A percentile compares a stretch with the other conserved stretches of the same genome.
Evolutionary conservation across 495 filamentous ascomycete species (phyloP).

Genomic region (Aspergillus asperescens): DNA sequence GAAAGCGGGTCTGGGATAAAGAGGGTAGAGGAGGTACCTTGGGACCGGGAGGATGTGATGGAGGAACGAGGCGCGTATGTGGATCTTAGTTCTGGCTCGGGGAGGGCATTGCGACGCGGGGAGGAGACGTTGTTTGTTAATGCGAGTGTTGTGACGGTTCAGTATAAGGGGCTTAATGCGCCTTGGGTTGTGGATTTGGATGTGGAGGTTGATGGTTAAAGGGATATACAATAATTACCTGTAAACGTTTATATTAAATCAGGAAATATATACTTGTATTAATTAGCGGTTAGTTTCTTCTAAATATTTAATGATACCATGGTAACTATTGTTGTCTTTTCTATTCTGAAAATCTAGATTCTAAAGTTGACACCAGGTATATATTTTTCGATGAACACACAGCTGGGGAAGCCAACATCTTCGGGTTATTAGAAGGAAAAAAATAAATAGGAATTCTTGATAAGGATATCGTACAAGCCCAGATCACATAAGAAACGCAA

Average conservation of each 20-base stretch:
- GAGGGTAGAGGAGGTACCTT: not conserved
- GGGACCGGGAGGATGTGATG: constrained; percentile 39
- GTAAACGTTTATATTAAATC: not conserved
- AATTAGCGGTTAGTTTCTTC: too few species aligned
- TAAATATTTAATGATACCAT: not conserved
- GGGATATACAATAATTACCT: too few species aligned
- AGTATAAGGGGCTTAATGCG: constrained; percentile 48
- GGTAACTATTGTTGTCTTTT: not conserved
- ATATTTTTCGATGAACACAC: not conserved
- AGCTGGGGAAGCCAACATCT: not conserved
- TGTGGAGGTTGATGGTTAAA: constrained; percentile 1
- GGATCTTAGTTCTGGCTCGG: constrained; percentile 30
- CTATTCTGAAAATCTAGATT: not conserved
- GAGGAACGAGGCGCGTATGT: constrained; percentile 38
- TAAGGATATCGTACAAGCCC: constrained; percentile 10
- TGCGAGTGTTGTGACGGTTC: constrained; percentile 54
- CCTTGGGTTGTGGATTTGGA: constrained; percentile 64
- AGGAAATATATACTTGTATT: not conserved
- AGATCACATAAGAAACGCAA: constrained; percentile 1
- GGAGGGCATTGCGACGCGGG: constrained; percentile 37
- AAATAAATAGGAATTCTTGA: not conserved
- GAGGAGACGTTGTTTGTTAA: constrained; percentile 68
- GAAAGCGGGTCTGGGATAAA: constrained; percentile 13
- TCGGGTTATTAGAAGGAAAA: not conserved
- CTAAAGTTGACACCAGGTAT: not conserved